Base-by-base conservation (phyloP, 352 stramenopile genomes). In the Globisporangium barbulae region DNA sequence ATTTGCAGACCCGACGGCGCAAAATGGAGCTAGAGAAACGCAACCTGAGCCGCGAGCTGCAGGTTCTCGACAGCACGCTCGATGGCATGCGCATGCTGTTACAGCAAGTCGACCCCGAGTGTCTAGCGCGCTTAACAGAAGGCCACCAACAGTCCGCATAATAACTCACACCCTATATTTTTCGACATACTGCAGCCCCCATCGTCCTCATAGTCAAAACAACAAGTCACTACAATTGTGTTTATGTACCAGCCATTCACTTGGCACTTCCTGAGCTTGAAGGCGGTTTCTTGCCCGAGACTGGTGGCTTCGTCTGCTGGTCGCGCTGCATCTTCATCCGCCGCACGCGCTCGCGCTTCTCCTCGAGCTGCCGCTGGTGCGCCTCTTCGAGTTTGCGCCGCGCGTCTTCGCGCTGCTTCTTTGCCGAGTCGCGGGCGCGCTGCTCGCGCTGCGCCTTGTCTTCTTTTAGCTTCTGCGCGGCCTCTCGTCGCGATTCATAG, bases 391-490 rank as follows among this genome's bases (percentile, higher is more conserved):
- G 69, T 61, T 91, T 72, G 48, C 80, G 78, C 30, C 78, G 75
- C 1, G 80, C 70, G 22, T 89, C 74, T 49, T 93, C 82, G 19
- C 82, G 80, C 58, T 89, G 75, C 50, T 91, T 90, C 37, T 80
- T 76, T 2, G 78, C 84, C 30, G 77, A 66, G 39, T 91, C 81
- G 2, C 81, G 84, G 3, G 74, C 81, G 12, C 77, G 78, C 33
- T 89, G 64, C 42, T 90, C 81, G 19, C 84, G 78, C 48, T 76
- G 73, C 28, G 74, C 85, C 56, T 87, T 90, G n/a, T 91, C 81
- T 39, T 90, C 78, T 56, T 82, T 85, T 15, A 88, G 64, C 57
- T 89, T 90, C n/a, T 77, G 73, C 2, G 80, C 77, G 0, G 78
- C 81, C 54, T 89, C 75, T 61, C 74, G 73, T 19, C 82, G 74